Evolutionary conservation across 1,284 basidiomycete species (phyloP).

Genomic region (Anthracocystis panici-leucophaei): DNA sequence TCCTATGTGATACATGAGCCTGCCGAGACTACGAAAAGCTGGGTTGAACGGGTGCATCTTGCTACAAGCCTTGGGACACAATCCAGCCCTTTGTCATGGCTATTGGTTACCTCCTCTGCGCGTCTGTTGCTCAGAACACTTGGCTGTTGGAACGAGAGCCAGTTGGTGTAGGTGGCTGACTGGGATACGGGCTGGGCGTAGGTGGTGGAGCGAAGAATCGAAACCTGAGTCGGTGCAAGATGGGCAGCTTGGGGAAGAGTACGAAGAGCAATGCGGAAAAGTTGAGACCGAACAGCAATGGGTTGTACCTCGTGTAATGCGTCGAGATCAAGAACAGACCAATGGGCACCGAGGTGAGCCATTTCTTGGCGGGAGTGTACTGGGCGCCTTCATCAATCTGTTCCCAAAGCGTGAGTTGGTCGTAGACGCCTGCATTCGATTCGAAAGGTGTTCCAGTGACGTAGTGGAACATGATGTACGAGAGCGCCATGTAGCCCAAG

Average conservation of each 20-base stretch:
- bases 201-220: constrained; percentile 44
- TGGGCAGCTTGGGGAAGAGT: constrained; percentile 94
- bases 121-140: constrained; percentile 4
- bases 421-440: constrained; percentile 87
- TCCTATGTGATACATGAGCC: constrained; percentile 8
- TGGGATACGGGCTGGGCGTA: constrained; percentile 51
- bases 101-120: neutral
- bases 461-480: constrained; percentile 99
- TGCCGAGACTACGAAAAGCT: neutral
- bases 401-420: constrained; percentile 97
- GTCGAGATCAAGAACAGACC: constrained; percentile 96
- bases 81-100: too few species aligned
- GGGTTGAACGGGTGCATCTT: neutral
- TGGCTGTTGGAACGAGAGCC: constrained; percentile 36
- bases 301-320: constrained; percentile 87
- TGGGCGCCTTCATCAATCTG: constrained; percentile 99
- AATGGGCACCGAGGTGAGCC: constrained; percentile 91
- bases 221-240: constrained; percentile 70
- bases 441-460: constrained; percentile 97
- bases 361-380: constrained; percentile 98
- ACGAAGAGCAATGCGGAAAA: constrained; percentile 84
- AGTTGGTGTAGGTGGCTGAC: constrained; percentile 57
- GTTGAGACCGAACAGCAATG: constrained; percentile 91
- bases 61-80: neutral
- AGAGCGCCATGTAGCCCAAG: constrained; percentile 88